Evolutionary conservation across 805 yeast species (phyloP).

Genomic region (Lipomyces kockii): DNA sequence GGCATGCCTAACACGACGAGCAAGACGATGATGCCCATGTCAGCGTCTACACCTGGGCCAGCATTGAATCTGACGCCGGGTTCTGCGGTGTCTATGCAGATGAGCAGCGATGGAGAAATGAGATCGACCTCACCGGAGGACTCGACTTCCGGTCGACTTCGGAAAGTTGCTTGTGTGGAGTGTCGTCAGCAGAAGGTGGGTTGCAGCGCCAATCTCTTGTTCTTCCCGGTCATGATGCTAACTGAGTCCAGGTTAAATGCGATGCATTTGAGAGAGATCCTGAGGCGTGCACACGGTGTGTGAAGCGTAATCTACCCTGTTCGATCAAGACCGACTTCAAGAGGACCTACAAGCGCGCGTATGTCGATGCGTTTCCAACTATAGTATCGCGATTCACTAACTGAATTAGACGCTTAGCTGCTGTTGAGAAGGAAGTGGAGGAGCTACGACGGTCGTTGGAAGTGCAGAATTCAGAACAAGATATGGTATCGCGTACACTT

Average conservation of each 20-base stretch:
- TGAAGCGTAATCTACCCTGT: conserved; percentile 70
- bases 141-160: conserved; percentile 8
- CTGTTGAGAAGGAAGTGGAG: conserved; percentile 73
- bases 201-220: neutral
- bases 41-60: neutral
- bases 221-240: neutral
- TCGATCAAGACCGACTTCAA: conserved; percentile 79
- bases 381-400: neutral
- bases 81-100: neutral
- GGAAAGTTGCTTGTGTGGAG: conserved; percentile 83
- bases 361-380: conserved; percentile 43
- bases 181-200: conserved; percentile 87
- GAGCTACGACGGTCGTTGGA: conserved; percentile 63
- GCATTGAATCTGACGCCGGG: neutral
- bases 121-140: conserved; percentile 32
- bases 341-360: conserved; percentile 85
- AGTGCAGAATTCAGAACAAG: conserved; percentile 32
- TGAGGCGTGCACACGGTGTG: conserved; percentile 80
- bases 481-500: conserved; percentile 32
- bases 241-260: conserved; percentile 65
- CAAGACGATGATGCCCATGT: neutral
- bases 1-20: neutral
- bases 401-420: conserved; percentile 44
- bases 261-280: conserved; percentile 82
- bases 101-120: conserved; percentile 23